These are phyloP conservation scores for Talaromyces ruber DNA, from an alignment of 495 filamentous ascomycete genomes.

Conservation along the genomic window DNA sequence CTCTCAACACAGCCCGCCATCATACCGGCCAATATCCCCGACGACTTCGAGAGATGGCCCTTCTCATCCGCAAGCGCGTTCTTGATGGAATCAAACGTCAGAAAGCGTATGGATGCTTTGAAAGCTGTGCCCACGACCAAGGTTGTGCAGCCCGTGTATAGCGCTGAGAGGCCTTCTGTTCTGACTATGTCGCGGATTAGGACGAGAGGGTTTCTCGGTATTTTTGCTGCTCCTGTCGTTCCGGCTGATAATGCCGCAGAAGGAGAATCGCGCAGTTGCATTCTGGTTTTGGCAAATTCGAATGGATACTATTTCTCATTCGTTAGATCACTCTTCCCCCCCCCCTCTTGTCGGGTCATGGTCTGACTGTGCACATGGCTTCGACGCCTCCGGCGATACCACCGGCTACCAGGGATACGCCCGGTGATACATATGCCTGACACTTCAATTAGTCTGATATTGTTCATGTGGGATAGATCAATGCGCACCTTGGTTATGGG, in stretches of 20 bases:
- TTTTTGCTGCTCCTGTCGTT: slow-evolving; percentile 8
- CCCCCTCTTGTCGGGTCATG: neutral
- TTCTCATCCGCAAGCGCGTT: slow-evolving; percentile 49
- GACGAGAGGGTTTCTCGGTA: slow-evolving; percentile 39
- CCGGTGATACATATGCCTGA: slow-evolving; percentile 17
- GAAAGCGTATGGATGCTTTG: slow-evolving; percentile 59
- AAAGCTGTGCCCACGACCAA: slow-evolving; percentile 52
- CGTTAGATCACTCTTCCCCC: neutral
- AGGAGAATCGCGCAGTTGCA: slow-evolving; percentile 44
- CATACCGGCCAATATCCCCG: slow-evolving; percentile 39
- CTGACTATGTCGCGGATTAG: slow-evolving; percentile 40
- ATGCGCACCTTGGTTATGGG: neutral
- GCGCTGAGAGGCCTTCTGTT: slow-evolving; percentile 46
- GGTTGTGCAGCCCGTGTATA: slow-evolving; percentile 58
- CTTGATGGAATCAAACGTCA: slow-evolving; percentile 58
- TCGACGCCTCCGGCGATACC: slow-evolving; percentile 48
- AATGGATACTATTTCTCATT: slow-evolving; percentile 46
- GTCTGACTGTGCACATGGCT: slow-evolving; percentile 38
- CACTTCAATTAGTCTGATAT: neutral
- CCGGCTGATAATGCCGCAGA: slow-evolving; percentile 19
- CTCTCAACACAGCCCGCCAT: slow-evolving; percentile 19
- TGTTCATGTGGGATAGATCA: neutral
- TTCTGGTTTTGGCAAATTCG: slow-evolving; percentile 59
- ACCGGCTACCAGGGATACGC: slow-evolving; percentile 44
- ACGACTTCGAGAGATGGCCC: slow-evolving; percentile 42